Evolutionary conservation across 441 rosid species (phyloP).

Genomic region (Aquilaria agallochum): DNA sequence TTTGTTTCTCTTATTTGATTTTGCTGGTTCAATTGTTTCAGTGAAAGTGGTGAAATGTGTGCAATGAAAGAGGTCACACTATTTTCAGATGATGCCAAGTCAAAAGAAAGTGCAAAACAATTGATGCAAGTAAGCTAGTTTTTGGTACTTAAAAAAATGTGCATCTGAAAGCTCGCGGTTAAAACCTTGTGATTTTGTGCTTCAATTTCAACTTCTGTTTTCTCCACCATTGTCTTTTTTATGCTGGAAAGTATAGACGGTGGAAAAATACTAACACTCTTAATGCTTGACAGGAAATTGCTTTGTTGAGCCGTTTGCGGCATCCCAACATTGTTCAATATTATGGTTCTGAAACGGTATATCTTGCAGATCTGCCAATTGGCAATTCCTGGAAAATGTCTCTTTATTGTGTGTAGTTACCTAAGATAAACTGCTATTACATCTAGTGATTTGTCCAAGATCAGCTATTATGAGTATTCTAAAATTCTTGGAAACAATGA

Average conservation of each 20-base stretch:
- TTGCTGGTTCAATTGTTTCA: conserved; percentile 13
- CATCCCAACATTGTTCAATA: conserved; percentile 81
- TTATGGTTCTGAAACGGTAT: conserved; percentile 69
- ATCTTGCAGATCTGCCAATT: conserved; percentile 10
- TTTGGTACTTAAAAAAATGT: neutral
- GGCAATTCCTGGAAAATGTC: no score
- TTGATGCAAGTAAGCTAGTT: conserved; percentile 43
- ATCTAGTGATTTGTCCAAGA: no score
- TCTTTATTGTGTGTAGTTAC: no score
- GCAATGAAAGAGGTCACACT: conserved; percentile 61
- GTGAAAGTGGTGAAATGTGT: conserved; percentile 64
- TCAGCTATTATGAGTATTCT: no score
- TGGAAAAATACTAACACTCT: conserved; percentile 10
- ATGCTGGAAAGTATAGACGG: neutral
- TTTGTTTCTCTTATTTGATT: conserved; percentile 14
- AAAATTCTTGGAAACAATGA: no score
- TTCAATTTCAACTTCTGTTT: no score
- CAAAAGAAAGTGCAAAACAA: conserved; percentile 57
- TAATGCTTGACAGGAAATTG: conserved; percentile 44
- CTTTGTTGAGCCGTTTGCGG: conserved; percentile 41
- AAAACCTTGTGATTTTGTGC: neutral
- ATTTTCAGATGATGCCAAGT: conserved; percentile 58
- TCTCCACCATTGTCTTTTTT: neutral
- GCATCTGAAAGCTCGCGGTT: neutral
- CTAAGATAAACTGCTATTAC: no score